Evolutionary conservation across 495 filamentous ascomycete species (phyloP).

Genomic region (Aspergillus olivimuriae): DNA sequence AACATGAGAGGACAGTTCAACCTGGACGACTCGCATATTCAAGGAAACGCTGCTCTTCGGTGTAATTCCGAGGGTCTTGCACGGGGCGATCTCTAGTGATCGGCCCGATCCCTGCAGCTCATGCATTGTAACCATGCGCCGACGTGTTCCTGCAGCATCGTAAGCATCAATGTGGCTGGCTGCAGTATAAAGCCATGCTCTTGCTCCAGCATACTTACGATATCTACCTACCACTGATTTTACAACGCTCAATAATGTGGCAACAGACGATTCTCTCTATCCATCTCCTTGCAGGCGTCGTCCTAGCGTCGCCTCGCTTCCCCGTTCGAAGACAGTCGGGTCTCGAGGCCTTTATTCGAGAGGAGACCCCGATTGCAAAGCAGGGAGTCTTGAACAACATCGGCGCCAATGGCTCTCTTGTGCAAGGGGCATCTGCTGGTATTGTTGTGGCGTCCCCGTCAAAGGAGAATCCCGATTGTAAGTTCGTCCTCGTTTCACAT

Average conservation of each 20-base stretch:
- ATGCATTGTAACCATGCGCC: not conserved
- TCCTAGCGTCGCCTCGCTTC: not conserved
- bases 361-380: slow-evolving; percentile 46
- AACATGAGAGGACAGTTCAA: no score
- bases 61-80: not conserved
- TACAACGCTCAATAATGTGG: not conserved
- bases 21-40: no score
- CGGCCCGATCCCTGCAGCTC: slow-evolving; percentile 1
- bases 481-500: slow-evolving; percentile 9
- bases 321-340: slow-evolving; percentile 1
- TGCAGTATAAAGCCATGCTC: no score
- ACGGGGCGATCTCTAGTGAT: not conserved
- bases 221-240: not conserved
- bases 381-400: slow-evolving; percentile 54
- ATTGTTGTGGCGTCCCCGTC: slow-evolving; percentile 52
- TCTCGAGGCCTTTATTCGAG: slow-evolving; percentile 47
- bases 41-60: not conserved
- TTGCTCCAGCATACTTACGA: no score
- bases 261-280: not conserved
- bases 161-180: not conserved
- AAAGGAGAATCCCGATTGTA: slow-evolving; percentile 48
- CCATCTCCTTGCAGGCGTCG: not conserved
- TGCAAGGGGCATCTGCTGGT: slow-evolving; percentile 40
- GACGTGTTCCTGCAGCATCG: not conserved
- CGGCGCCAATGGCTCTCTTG: slow-evolving; percentile 42